Evolutionary conservation across 2,329 filamentous ascomycete genomes (phyloP), one percentile per base, ranked within the genome.

Genomic region (Cladosporium sp.): DNA sequence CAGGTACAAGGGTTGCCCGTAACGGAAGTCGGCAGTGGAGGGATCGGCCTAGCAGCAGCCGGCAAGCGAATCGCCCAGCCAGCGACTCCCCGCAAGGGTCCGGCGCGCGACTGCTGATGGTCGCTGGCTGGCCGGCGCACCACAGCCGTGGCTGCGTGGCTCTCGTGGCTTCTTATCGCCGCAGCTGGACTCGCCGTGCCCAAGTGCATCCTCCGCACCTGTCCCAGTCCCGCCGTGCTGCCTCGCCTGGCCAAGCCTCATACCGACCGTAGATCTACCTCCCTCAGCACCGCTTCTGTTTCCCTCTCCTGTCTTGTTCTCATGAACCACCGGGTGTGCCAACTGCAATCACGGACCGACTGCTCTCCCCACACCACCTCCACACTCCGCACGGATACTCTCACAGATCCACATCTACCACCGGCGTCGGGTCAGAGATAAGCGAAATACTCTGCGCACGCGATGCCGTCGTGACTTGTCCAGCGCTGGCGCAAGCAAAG

Each of bases 301-400:
- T 22, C 41, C 8, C 7, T 10, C 41, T 3, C 7, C 22, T 14
- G 9, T 19, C 9, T 32, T 14, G 8, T n/a, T 3, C 22, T 43
- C 9, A 18, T 18, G 16, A 32, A 43, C 22, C 28, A 13, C 16
- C 22, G 9, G n/a, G 22, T 7, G 22, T 7, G 22, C 5, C 22
- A 7, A 28, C 22, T 7, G 22, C 22, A 50, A 22, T 22, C 33
- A 35, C 48, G 48, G 48, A 28, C 48, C 48, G 48, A 50, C 41
- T 49, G 22, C 40, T 18, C 46, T 49, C 48, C 32, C 48, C 48
- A 50, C 48, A 49, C 13, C 37, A 38, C 13, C 48, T 50, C 48
- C 48, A 43, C 48, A 50, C 18, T 35, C 48, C 40, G 40, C 48
- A 50, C 40, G 40, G 48, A 33, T n/a, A 50, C 43, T 50, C 48